Percentiles rank a stretch among this genome's conserved stretches.
Evolutionary conservation across 1,139 yeast species (phyloP).

Genomic region (Candida sp.): DNA sequence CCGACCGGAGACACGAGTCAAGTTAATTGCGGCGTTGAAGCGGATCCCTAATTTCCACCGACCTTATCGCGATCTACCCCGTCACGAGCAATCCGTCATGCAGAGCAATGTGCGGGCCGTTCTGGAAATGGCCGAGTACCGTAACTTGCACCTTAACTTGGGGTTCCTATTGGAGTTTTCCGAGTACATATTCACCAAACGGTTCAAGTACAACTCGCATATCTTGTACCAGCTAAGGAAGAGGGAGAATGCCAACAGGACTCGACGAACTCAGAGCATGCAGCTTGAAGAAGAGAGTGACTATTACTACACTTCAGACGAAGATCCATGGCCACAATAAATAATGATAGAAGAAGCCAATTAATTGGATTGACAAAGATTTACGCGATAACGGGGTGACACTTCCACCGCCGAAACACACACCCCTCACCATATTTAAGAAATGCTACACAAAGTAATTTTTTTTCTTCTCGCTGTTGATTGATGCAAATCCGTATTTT

Average conservation of each 20-base stretch:
- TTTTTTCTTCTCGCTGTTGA: background rate
- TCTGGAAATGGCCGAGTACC: background rate
- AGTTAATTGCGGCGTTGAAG: conserved; percentile 3
- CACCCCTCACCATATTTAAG: no score
- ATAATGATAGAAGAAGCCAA: background rate
- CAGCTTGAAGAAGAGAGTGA: conserved; percentile 2
- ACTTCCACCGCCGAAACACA: no score
- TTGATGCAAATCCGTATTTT: background rate
- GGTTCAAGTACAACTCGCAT: conserved; percentile 9
- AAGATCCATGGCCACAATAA: background rate
- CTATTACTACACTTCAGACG: background rate
- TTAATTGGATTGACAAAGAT: background rate
- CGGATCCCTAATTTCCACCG: conserved; percentile 16
- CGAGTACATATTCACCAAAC: conserved; percentile 9
- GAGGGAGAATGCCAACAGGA: background rate
- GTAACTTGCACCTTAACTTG: background rate
- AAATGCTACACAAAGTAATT: background rate
- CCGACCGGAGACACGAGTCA: conserved; percentile 1
- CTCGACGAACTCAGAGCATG: background rate
- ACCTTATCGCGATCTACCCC: conserved; percentile 37
- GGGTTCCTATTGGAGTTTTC: conserved; percentile 7
- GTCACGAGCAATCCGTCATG: conserved; percentile 39
- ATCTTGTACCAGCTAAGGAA: conserved; percentile 1
- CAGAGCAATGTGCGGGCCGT: conserved; percentile 12
- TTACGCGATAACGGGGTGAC: no score